Evolutionary conservation across 2,329 filamentous ascomycete genomes (phyloP).

Genomic region (Colletotrichum sp.): DNA sequence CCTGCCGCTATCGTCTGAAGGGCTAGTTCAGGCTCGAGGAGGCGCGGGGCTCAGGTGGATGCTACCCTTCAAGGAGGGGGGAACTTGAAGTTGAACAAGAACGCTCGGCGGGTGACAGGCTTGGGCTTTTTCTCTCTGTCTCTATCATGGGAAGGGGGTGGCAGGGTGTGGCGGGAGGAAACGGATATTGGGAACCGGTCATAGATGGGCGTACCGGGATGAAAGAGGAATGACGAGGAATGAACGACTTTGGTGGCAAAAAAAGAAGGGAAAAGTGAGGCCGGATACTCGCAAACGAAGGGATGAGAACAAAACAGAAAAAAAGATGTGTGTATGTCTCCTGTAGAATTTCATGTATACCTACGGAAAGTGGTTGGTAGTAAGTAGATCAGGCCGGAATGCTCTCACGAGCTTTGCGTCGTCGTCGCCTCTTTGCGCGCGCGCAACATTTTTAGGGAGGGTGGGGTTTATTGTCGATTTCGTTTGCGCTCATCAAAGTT

Average conservation of each 20-base stretch:
- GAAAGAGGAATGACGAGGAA: not conserved
- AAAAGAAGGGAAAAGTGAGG: not conserved
- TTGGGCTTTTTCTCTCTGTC: not conserved
- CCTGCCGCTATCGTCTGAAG: not conserved
- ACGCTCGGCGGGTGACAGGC: not conserved
- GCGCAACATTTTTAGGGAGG: not conserved
- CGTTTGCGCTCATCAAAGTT: not conserved
- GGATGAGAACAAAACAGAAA: constrained; percentile 6
- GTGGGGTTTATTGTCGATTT: not conserved
- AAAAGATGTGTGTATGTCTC: not conserved
- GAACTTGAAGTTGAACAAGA: not conserved
- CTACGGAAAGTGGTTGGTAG: not conserved
- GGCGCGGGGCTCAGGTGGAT: not conserved
- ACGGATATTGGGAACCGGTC: not conserved
- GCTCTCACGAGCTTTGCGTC: constrained; percentile 27
- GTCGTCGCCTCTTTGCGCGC: not conserved
- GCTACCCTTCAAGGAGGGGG: not conserved
- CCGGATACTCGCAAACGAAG: constrained; percentile 19
- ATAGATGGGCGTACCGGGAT: constrained; percentile 9
- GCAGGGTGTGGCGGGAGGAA: not conserved
- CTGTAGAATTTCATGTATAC: constrained; percentile 20
- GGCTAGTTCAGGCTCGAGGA: not conserved
- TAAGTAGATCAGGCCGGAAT: constrained; percentile 22
- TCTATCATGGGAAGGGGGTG: not conserved
- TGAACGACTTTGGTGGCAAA: not conserved